Conservation (phyloP, 306 rosid genomes). For the Rosa multiflora region DNA sequence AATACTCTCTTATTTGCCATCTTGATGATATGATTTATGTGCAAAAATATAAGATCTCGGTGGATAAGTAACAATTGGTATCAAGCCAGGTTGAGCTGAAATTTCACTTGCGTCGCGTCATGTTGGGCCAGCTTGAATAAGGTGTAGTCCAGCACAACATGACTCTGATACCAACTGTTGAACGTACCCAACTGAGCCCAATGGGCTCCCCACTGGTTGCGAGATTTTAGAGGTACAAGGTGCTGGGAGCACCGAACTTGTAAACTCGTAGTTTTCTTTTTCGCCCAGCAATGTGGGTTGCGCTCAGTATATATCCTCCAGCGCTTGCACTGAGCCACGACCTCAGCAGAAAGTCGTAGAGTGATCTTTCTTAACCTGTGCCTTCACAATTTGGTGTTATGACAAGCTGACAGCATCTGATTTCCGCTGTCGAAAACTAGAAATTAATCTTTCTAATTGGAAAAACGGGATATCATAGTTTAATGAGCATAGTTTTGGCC, state of each 20-base stretch:
- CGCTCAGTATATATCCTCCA: background rate
- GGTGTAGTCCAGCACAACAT: background rate
- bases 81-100: background rate
- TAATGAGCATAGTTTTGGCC: background rate
- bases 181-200: no score
- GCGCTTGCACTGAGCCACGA: background rate
- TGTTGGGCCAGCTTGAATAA: background rate
- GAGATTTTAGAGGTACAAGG: no score
- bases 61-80: background rate
- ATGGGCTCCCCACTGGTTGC: no score
- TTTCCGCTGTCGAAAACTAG: background rate
- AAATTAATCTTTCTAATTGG: no score
- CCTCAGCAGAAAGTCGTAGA: background rate
- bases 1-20: no score
- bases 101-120: no score
- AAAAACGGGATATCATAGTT: background rate
- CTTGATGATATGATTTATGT: no score
- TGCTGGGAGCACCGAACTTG: rapidly evolving
- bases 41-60: background rate
- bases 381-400: background rate
- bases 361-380: background rate
- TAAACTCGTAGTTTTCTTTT: no score
- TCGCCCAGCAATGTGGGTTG: background rate
- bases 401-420: background rate
- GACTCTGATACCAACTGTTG: background rate